A percentile compares a stretch with the other conserved stretches of the same genome.
Evolutionary conservation across 768 basidiomycete genomes (phyloP).

Genomic region (Saitozyma podzolica): DNA sequence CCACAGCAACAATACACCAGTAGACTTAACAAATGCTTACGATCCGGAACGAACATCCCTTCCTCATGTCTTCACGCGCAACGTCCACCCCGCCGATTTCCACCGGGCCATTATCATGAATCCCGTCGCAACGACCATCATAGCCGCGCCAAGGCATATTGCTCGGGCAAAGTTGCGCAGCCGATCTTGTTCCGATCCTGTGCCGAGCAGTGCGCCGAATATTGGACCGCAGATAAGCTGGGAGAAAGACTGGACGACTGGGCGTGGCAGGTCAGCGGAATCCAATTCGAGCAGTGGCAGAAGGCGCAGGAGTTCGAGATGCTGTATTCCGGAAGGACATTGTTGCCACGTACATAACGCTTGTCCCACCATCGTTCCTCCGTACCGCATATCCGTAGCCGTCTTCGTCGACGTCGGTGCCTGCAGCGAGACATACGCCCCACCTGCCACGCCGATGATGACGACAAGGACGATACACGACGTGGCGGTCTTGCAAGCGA

Average conservation of each 20-base stretch:
- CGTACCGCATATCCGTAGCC: constrained; percentile 20
- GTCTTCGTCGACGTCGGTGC: constrained; percentile 10
- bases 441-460: constrained; percentile 19
- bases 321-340: neutral
- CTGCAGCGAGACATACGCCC: constrained; percentile 25
- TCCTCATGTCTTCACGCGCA: too few relatives aligned
- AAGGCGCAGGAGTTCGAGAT: too few relatives aligned
- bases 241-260: constrained; percentile 19
- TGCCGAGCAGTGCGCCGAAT: constrained; percentile 19
- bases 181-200: constrained; percentile 9
- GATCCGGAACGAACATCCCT: too few relatives aligned
- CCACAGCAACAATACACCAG: too few relatives aligned
- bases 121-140: constrained; percentile 6
- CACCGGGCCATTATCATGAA: too few relatives aligned
- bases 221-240: constrained; percentile 23
- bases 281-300: neutral
- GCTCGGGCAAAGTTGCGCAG: constrained; percentile 18
- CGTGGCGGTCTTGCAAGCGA: constrained; percentile 16
- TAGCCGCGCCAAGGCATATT: constrained; percentile 11
- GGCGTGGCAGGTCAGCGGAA: neutral
- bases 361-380: constrained; percentile 27
- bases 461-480: constrained; percentile 8
- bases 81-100: too few relatives aligned
- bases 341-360: constrained; percentile 17
- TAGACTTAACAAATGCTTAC: too few relatives aligned